Evolutionary conservation across 1,284 basidiomycete species (phyloP).

Genomic region (Malassezia yamatoensis): DNA sequence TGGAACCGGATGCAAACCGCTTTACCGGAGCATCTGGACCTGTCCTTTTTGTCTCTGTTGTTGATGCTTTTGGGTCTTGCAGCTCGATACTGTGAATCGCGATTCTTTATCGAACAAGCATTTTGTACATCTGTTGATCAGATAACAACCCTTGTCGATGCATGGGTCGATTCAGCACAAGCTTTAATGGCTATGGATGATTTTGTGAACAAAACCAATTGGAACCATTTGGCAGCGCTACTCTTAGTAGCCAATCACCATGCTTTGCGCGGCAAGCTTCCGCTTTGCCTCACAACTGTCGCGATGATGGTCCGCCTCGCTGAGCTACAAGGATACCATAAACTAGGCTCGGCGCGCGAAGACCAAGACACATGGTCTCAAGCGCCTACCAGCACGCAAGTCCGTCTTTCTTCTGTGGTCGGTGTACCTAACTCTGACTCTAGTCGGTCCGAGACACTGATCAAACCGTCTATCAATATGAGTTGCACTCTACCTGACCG

Average conservation of each 20-base stretch:
- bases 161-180: conserved; percentile 30
- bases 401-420: conserved; percentile 23
- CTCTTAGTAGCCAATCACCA: conserved; percentile 21
- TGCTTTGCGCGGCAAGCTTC: conserved; percentile 9
- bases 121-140: conserved; percentile 27
- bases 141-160: conserved; percentile 25
- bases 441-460: not conserved
- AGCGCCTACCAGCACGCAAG: conserved; percentile 21
- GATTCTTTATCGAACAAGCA: conserved; percentile 30
- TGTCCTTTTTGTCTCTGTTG: conserved; percentile 30
- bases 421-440: not conserved
- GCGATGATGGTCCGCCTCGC: conserved; percentile 13
- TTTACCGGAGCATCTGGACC: conserved; percentile 27
- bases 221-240: conserved; percentile 30
- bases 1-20: conserved; percentile 32
- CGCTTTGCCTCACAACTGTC: conserved; percentile 17
- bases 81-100: conserved; percentile 27
- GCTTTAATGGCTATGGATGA: conserved; percentile 28
- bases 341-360: conserved; percentile 22
- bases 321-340: conserved; percentile 25
- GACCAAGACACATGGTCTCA: conserved; percentile 22
- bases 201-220: conserved; percentile 29
- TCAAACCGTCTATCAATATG: conserved; percentile 11
- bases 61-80: conserved; percentile 32
- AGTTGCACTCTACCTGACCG: conserved; percentile 28